Base-by-base conservation (phyloP, 1,284 basidiomycete species). In the Phellinidium pouzarii region DNA sequence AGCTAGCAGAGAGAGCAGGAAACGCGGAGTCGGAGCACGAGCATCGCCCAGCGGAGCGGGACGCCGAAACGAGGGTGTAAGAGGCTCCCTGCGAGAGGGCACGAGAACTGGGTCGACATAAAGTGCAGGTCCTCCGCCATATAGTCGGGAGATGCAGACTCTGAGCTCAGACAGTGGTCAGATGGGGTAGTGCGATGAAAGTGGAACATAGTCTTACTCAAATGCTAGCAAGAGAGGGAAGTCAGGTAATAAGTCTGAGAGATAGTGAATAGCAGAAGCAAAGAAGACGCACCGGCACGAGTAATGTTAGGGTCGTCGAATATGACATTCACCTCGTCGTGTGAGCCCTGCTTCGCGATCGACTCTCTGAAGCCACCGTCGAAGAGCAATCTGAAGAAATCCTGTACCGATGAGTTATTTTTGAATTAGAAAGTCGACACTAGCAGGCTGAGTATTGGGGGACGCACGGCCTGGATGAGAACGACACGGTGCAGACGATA, bases 241-340 rank as follows among this genome's bases (percentile, higher is more conserved):
- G 31, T 38, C 17, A 25, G 7, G 27, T 8, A 6, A 42, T 25
- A 17, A n/a, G n/a, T n/a, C n/a, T n/a, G 26, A 20, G 17, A 41
- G 31, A 19, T 14, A 52, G 25, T 3, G 20, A 50, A 23, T n/a
- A 29, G 37, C 44, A 50, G 25, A 27, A 17, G 26, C 25, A 44
- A 27, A 26, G 34, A 14, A 29, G 42, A 71, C 78, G 59, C 52
- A 88, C 86, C 86, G 61, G 88, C 78, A 57, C 90, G 76, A 6
- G 89, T 91, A 64, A 94, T 93, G 64, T 94, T 94, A 7, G 73
- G 77, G 64, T 94, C 91, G 61, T 92, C 87, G 57, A 94, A 88
- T 34, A 76, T 74, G 37, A 94, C 72, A 58, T 84, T 76, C 42
- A 94, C 71, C 57, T 74, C 71, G 57, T 77, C 68, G 17, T 64